Base-by-base conservation (phyloP, 2,329 filamentous ascomycete species). In the Ophiostoma australiae region DNA sequence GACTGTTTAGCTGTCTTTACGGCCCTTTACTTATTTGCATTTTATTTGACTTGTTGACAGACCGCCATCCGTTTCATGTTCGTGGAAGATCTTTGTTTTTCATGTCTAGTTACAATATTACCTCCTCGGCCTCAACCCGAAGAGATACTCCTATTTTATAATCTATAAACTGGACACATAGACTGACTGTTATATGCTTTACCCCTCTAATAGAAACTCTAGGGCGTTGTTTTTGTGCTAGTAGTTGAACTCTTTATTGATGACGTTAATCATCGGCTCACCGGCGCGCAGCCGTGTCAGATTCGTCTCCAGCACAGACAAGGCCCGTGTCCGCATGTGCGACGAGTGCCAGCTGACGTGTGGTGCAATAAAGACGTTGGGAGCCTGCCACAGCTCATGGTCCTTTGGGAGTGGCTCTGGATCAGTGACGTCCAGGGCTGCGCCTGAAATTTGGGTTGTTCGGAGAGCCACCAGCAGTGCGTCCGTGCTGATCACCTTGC, bases 381-480 rank as follows among this genome's bases (percentile, higher is more conserved):
- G 86, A 13, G 89, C 82, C 35, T 82, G 84, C 91, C 91, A 94
- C 69, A 94, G 80, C 73, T 86, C 84, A 76, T 91, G 87, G 5
- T 89, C 86, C 2, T 82, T 79, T 0, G 91, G 90, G 73, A 94
- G 78, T 0, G 92, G 92, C 78, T 94, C 92, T 0, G 91, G 91
- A 72, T 94, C 91, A 1, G 91, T 91, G 0, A 94, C 91, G 77
- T 94, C 91, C 58, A 94, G 79, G 1, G 91, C 91, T 0, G 91
- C 92, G 37, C 91, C 91, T 3, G 82, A 76, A 65, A 84, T 81
- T 20, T 77, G 67, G 4, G 77, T 81, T 1, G 73, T 73, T 61
- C 84, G 79, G 11, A 94, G 80, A 0, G 90, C 89, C 1, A 81
- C 81, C n/a, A 92, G 84, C 69, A 94, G 77, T 1, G 87, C 89